Base-by-base conservation (phyloP, 106 monocot genomes). In the Xerophyta viscosa region DNA sequence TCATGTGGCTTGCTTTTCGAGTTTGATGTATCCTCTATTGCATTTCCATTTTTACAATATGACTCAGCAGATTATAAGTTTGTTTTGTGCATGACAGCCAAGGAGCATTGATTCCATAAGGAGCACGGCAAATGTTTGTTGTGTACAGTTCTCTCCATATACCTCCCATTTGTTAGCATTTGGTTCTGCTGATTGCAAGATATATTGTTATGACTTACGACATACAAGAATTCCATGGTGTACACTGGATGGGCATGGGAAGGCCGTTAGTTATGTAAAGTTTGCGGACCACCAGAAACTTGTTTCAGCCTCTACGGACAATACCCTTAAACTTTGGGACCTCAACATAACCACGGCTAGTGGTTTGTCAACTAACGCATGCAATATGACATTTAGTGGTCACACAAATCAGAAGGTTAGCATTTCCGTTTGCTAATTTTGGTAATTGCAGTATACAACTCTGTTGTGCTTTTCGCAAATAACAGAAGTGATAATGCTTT, bases 361-460 rank as follows among this genome's bases (percentile, higher is more conserved):
- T 48, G 90, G 77, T 2, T 50, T 77, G 19, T 84, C 84, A 5
- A 64, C 65, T 15, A 57, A 58, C 63, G 75, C 89, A 27, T 98
- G 98, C 71, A 73, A 65, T 37, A 54, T 98, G 70, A 98, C 86
- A 10, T 64, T 98, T 17, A 61, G 43, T 21, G 90, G 89, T 63
- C 98, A 98, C 64, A 79, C 73, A 14, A 90, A 98, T 61, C 89
- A 86, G 57, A 98, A 85, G 96, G 96, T 96, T 66, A 53, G 56
- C 31, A n/a, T n/a, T n/a, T n/a, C n/a, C n/a, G n/a, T n/a, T n/a
- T n/a, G n/a, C n/a, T n/a, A n/a, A n/a, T n/a, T n/a, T n/a, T n/a
- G n/a, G n/a, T n/a, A n/a, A n/a, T n/a, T n/a, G n/a, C n/a, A n/a
- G n/a, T n/a, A n/a, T n/a, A n/a, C n/a, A 54, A 31, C 27, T 54